These are phyloP conservation scores for Lodderomyces jiufengensis DNA, from an alignment of 1,139 yeast species.

Conservation along the genomic window DNA sequence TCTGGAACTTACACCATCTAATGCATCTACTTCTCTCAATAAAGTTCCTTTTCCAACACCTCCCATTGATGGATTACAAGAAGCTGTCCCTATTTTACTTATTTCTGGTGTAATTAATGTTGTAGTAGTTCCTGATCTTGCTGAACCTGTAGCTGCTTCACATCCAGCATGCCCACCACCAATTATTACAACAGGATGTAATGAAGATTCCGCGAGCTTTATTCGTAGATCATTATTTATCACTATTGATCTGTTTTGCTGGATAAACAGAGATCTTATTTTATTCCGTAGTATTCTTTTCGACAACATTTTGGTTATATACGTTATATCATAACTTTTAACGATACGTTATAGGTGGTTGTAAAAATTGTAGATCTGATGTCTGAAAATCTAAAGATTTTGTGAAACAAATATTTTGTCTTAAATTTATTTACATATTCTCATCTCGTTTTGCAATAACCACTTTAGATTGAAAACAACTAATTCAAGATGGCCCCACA, in stretches of 20 bases:
- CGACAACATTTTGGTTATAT: constrained; percentile 1
- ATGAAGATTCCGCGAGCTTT: constrained; percentile 28
- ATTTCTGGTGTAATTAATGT: constrained; percentile 74
- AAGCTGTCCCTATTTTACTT: constrained; percentile 83
- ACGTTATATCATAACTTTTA: neutral
- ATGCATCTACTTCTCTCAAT: constrained; percentile 88
- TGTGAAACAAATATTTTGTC: neutral
- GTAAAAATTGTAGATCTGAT: neutral
- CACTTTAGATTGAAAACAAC: neutral
- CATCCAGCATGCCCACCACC: constrained; percentile 99
- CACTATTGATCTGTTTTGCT: constrained; percentile 19
- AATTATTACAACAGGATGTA: constrained; percentile 73
- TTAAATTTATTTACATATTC: neutral
- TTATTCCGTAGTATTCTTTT: neutral
- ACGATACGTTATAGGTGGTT: neutral
- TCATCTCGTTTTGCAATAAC: neutral
- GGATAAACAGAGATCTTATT: neutral
- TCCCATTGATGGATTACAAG: constrained; percentile 97
- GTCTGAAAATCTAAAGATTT: constrained; percentile 1
- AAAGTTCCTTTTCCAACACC: constrained; percentile 98
- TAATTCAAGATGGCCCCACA: constrained; percentile 6
- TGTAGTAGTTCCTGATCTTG: constrained; percentile 75
- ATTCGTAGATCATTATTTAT: constrained; percentile 38
- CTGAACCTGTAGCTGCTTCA: constrained; percentile 94
- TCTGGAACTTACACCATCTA: constrained; percentile 85